Base-by-base conservation (phyloP, 371 early-diverging fungal genomes). In the Mucor velutinosus region DNA sequence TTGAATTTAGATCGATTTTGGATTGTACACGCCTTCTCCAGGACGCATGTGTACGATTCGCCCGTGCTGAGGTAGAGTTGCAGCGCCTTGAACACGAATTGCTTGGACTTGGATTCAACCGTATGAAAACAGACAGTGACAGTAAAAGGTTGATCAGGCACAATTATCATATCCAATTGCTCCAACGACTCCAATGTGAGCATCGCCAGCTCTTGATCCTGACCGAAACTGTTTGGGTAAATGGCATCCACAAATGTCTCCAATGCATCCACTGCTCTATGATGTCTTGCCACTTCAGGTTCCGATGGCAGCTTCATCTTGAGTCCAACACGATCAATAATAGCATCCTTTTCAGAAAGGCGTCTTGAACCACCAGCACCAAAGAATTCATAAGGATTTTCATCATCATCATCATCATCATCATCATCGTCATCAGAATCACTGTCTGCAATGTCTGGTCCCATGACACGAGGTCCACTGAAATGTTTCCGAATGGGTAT, bases 61-160 rank as follows among this genome's bases (percentile, higher is more conserved):
- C 72, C 69, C 1, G 73, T 73, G 12, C 62, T 68, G 4, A 82
- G 4, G 47, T 70, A 77, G 0, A 77, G 29, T 39, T 80, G 81
- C 0, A 80, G 7, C 0, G 70, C 81, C 23, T 80, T 80, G 10
- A 76, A 14, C 0, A 49, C n/a, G 41, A 53, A n/a, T 29, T 11
- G 17, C 4, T 32, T 17, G 8, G 27, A 23, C 1, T 45, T 65
- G 21, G 5, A 4, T 3, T 55, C 19, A 0, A 58, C 17, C 4
- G 58, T n/a, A 58, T 77, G 76, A 27, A 56, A 74, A 1, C 73
- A 58, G 7, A 81, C 68, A 10, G 65, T 65, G 10, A 66, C 69
- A 7, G 64, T 60, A 7, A 65, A 60, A 7, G 56, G 41, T 21
- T 43, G 21, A 0, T 41, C 32, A 1, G 74, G 60, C 15, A 71